Percentiles rank a stretch among this genome's conserved stretches.
Evolutionary conservation across 108 stramenopile species (phyloP).

Genomic region (Cyclotella choctawhatcheeana): DNA sequence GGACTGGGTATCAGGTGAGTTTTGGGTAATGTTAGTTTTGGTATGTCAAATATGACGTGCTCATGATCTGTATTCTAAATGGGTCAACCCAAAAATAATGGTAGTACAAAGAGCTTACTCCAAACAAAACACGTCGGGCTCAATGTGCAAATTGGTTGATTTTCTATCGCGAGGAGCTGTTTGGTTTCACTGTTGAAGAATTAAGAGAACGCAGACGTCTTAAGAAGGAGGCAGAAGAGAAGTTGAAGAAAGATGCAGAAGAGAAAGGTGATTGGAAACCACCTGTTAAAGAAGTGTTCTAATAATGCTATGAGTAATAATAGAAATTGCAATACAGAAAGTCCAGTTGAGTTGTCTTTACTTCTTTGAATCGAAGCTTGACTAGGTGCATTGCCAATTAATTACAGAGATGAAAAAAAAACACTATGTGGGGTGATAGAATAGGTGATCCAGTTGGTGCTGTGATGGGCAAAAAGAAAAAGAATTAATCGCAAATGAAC

Average conservation of each 20-base stretch:
- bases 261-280: constrained; percentile 65
- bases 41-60: background rate
- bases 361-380: too few relatives aligned
- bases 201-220: constrained; percentile 60
- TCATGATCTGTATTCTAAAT: background rate
- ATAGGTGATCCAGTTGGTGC: too few relatives aligned
- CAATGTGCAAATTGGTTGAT: constrained; percentile 94
- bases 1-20: constrained; percentile 79
- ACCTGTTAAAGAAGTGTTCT: constrained; percentile 83
- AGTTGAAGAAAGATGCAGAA: constrained; percentile 37
- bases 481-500: too few relatives aligned
- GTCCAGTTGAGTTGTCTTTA: too few relatives aligned
- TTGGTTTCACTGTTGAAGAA: constrained; percentile 89
- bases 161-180: constrained; percentile 87
- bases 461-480: too few relatives aligned
- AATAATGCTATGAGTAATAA: too few relatives aligned
- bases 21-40: background rate
- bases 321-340: too few relatives aligned
- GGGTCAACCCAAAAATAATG: background rate
- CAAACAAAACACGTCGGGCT: constrained; percentile 94
- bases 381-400: too few relatives aligned
- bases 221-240: constrained; percentile 66
- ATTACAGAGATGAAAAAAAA: too few relatives aligned
- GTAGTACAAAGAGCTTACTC: constrained; percentile 87
- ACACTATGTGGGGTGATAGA: too few relatives aligned